Evolutionary conservation across 768 basidiomycete genomes (phyloP).

Genomic region (Suillus fuscotomentosus): DNA sequence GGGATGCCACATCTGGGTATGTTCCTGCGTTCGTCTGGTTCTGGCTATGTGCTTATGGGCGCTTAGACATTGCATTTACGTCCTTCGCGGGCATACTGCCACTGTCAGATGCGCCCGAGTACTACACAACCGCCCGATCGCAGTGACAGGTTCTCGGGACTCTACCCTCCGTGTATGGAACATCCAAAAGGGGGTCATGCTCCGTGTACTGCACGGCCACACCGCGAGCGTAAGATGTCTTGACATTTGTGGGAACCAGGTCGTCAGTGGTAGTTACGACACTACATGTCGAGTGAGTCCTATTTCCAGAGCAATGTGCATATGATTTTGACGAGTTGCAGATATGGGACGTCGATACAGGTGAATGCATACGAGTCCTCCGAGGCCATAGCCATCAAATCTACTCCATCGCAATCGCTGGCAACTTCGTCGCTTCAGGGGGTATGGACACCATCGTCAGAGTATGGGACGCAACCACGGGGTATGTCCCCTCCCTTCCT

Average conservation of each 20-base stretch:
- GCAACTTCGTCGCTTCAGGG: slow-evolving; percentile 76
- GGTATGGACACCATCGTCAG: slow-evolving; percentile 93
- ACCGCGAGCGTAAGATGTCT: slow-evolving; percentile 80
- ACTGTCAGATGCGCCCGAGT: slow-evolving; percentile 92
- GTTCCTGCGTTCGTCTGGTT: slow-evolving; percentile 17
- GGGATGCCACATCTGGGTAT: slow-evolving; percentile 87
- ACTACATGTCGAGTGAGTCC: slow-evolving; percentile 71
- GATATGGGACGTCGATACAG: slow-evolving; percentile 92
- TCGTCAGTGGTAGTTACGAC: slow-evolving; percentile 95
- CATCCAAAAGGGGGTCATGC: slow-evolving; percentile 70
- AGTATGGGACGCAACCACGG: slow-evolving; percentile 84
- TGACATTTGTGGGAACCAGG: slow-evolving; percentile 80
- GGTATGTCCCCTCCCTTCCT: slow-evolving; percentile 43
- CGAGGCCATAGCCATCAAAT: slow-evolving; percentile 85
- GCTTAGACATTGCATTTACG: slow-evolving; percentile 65
- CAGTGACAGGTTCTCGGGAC: slow-evolving; percentile 89
- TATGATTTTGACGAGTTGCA: slow-evolving; percentile 24
- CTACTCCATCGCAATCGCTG: slow-evolving; percentile 90
- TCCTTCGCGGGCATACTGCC: slow-evolving; percentile 80
- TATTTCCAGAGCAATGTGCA: not conserved
- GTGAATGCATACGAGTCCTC: slow-evolving; percentile 80
- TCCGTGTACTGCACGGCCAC: slow-evolving; percentile 76
- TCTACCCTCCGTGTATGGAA: slow-evolving; percentile 90
- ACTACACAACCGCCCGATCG: slow-evolving; percentile 82
- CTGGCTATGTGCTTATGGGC: slow-evolving; percentile 7